Evolutionary conservation across 108 stramenopile species (phyloP).

Genomic region (Ochromonas danica): DNA sequence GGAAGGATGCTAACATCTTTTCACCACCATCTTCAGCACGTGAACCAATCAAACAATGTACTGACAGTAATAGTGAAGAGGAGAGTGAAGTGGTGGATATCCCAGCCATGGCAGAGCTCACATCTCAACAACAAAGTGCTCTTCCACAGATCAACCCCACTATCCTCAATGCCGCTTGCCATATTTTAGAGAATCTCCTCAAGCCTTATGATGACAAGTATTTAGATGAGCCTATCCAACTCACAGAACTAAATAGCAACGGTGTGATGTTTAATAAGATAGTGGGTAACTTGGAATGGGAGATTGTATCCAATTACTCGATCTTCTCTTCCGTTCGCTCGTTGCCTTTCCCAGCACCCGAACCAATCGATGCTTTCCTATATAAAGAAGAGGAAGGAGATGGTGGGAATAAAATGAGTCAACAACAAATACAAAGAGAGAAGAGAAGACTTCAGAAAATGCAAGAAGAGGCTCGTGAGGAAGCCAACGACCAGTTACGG

Average conservation of each 20-base stretch:
- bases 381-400: neutral
- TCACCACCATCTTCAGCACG: no score
- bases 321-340: neutral
- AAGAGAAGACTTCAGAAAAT: constrained; percentile 12
- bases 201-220: constrained; percentile 25
- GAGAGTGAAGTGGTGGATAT: no score
- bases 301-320: neutral
- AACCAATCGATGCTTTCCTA: constrained; percentile 29
- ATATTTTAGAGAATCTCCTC: neutral
- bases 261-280: neutral
- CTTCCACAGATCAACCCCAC: constrained; percentile 21
- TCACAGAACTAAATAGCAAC: neutral
- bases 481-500: neutral
- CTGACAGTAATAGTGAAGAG: neutral
- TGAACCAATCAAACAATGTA: neutral
- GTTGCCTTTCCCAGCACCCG: constrained; percentile 10
- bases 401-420: neutral
- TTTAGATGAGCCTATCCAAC: neutral
- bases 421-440: neutral
- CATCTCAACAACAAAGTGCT: neutral
- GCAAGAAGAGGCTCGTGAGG: neutral
- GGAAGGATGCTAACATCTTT: neutral
- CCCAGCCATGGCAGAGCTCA: neutral
- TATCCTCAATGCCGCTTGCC: neutral
- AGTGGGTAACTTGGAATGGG: constrained; percentile 28